Evolutionary conservation across 2,329 filamentous ascomycete genomes (phyloP).

Genomic region (Hirsutella rhossiliensis): DNA sequence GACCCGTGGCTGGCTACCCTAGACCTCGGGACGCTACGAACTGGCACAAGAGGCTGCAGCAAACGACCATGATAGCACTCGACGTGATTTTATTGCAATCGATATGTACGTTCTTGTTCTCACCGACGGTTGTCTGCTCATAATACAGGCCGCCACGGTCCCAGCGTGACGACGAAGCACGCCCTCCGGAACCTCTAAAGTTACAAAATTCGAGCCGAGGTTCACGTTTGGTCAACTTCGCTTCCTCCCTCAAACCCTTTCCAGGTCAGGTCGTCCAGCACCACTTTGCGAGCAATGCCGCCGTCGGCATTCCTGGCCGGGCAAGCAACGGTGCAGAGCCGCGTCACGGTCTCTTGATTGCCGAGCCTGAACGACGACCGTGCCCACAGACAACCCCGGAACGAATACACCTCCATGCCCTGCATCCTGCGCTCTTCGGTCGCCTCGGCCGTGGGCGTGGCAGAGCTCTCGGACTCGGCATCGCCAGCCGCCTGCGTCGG

Average conservation of each 20-base stretch:
- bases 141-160: no score
- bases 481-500: not conserved
- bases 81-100: no score
- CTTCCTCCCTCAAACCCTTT: constrained; percentile 1
- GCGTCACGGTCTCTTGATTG: not conserved
- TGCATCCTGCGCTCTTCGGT: not conserved
- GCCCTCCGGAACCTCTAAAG: no score
- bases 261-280: constrained; percentile 2
- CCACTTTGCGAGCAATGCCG: not conserved
- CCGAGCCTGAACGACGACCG: constrained; percentile 1
- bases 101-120: no score
- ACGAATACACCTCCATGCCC: constrained; percentile 4
- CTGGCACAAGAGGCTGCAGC: no score
- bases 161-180: no score
- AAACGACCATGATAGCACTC: no score
- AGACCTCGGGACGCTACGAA: no score
- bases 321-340: constrained; percentile 5
- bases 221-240: no score
- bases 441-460: not conserved
- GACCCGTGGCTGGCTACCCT: no score
- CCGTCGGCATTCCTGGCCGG: not conserved
- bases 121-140: no score
- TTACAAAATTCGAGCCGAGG: no score
- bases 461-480: not conserved
- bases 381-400: constrained; percentile 6